Conservation (phyloP, 805 yeast species). For the Saturnispora quitensis region DNA sequence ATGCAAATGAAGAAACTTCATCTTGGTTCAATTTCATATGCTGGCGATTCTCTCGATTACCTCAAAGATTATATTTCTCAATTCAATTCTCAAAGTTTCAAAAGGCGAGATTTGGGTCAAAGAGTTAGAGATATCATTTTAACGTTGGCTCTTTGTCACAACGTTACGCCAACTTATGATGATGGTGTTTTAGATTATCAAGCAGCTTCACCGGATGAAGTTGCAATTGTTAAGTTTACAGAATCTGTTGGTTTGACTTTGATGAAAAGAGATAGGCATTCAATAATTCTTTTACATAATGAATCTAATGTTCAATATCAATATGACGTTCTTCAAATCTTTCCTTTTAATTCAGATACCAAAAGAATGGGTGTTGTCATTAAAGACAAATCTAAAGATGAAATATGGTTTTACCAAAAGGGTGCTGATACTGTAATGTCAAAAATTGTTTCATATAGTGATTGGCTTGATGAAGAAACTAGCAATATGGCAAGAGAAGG, state of each 20-base stretch:
- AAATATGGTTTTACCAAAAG: conserved; percentile 77
- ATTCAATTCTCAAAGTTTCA: conserved; percentile 20
- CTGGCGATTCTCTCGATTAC: conserved; percentile 86
- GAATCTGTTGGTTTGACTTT: conserved; percentile 77
- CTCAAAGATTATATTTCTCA: conserved; percentile 56
- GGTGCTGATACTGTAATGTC: conserved; percentile 97
- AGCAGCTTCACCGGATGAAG: conserved; percentile 98
- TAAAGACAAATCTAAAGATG: conserved; percentile 51
- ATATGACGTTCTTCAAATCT: conserved; percentile 68
- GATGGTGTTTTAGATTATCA: conserved; percentile 70
- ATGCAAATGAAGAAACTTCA: conserved; percentile 94
- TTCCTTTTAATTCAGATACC: conserved; percentile 93
- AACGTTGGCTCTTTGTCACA: conserved; percentile 91
- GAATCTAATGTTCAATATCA: conserved; percentile 41
- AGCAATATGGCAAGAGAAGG: conserved; percentile 99
- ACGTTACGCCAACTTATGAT: conserved; percentile 88
- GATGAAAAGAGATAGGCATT: conserved; percentile 71
- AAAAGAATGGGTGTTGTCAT: conserved; percentile 94
- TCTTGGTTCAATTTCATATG: conserved; percentile 85
- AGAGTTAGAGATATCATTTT: conserved; percentile 73
- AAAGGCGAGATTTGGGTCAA: conserved; percentile 61
- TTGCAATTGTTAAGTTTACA: conserved; percentile 91
- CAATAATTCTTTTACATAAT: conserved; percentile 59
- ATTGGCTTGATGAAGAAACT: conserved; percentile 97
- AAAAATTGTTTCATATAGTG: conserved; percentile 71